Evolutionary conservation across 805 yeast genomes (phyloP), one percentile per base, ranked within the genome.

Genomic region (Nakazawaea siamensis): DNA sequence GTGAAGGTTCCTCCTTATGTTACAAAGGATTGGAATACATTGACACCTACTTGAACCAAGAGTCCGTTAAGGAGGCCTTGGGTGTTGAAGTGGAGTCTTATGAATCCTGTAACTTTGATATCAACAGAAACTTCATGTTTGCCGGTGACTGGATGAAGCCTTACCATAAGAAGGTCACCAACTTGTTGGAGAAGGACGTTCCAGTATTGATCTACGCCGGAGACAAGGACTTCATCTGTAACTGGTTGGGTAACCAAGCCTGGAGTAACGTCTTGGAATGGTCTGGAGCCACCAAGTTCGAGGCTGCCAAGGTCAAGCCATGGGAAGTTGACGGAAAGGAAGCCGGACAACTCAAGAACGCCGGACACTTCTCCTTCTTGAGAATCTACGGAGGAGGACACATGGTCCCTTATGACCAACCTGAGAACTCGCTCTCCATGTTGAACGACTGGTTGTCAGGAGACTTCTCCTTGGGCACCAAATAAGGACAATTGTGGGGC

Each of bases 201-300:
- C 95, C 95, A 14, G 88, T 86, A 4, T 69, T 87, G 50, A 73
- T 85, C 42, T 87, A 86, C 48, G 95, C 95, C n/a, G 96, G 96
- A 51, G 94, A 86, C 56, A 83, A 86, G 58, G 96, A 86, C 57
- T 86, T 71, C 57, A 85, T 86, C 51, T 86, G 95, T 61, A 86
- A 86, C 64, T 86, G 95, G 92, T 66, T 86, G 44, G 96, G 95
- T 45, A 83, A 85, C 60, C 74, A 73, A 46, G 92, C 83, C 11
- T 85, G 94, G 92, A 62, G 87, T 12, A 69, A 80, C 51, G 66
- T 57, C 43, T 62, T 84, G 43, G 71, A 66, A 42, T 84, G 92
- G 90, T 57, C 69, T 24, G 72, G 77, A 27, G 60, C 65, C 21
- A 64, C 60, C 4, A 55, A 65, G 30, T 82, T 70, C 51, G 56